Conservation (phyloP, 2,329 filamentous ascomycete species). For the Fusarium scirpi region DNA sequence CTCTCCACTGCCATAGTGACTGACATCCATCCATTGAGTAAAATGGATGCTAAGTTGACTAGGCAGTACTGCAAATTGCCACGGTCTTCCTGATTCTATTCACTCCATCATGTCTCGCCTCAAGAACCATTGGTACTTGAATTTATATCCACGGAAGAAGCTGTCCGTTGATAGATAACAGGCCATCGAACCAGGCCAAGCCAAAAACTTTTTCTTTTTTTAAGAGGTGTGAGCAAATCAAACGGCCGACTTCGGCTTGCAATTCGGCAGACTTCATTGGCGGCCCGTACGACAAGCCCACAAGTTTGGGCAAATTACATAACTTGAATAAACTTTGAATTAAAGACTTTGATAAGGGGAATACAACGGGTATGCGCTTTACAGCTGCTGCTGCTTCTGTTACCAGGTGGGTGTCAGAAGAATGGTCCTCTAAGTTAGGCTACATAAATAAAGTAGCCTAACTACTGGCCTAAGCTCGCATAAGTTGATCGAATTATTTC, state of each 20-base stretch:
- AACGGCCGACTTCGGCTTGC: slow-evolving; percentile 46
- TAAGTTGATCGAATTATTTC: neutral
- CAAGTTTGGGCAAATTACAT: slow-evolving; percentile 34
- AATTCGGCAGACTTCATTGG: slow-evolving; percentile 44
- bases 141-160: slow-evolving; percentile 12
- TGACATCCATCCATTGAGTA: slow-evolving; percentile 1
- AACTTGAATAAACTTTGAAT: slow-evolving; percentile 31
- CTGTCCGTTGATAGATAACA: slow-evolving; percentile 24
- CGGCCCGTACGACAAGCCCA: slow-evolving; percentile 16
- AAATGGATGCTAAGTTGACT: neutral
- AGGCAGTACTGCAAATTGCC: neutral
- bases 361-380: slow-evolving; percentile 24
- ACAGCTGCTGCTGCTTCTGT: neutral
- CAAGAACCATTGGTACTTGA: neutral
- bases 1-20: slow-evolving; percentile 30
- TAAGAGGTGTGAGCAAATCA: slow-evolving; percentile 21
- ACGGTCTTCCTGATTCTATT: neutral
- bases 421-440: neutral
- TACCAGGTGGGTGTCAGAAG: neutral
- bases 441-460: neutral
- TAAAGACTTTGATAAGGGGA: slow-evolving; percentile 39
- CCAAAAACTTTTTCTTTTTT: slow-evolving; percentile 2
- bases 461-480: neutral
- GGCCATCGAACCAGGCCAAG: slow-evolving; percentile 3
- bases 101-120: neutral